phyloP scores from a whole-genome alignment of 176 grass and related monocot species.

The Puccinellia tenuiflora region DNA sequence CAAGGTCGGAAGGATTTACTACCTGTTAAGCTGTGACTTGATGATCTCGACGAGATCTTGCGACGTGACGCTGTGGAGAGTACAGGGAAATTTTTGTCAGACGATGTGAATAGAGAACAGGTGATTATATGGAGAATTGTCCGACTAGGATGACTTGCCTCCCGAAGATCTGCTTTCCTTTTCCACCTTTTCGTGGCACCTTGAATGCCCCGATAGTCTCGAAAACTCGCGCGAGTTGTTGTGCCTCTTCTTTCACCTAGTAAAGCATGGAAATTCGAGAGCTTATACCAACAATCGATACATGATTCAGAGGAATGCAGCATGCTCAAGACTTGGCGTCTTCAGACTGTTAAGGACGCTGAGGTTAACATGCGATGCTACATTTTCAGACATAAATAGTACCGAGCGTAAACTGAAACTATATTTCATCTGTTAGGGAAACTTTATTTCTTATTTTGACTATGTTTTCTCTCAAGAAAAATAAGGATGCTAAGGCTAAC shows the following conservation, averaged over 20 bases:
- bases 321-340: background rate
- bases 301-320: background rate
- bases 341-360: too few species aligned
- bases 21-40: conserved; percentile 84
- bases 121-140: background rate
- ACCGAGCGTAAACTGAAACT: too few species aligned
- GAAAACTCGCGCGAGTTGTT: conserved; percentile 74
- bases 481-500: background rate
- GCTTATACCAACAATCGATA: background rate
- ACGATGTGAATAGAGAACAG: background rate
- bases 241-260: conserved; percentile 88
- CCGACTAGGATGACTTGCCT: conserved; percentile 53
- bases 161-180: conserved; percentile 85
- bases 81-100: background rate
- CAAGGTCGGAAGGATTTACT: background rate
- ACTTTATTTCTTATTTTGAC: too few species aligned
- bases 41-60: conserved; percentile 95
- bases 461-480: background rate
- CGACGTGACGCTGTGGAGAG: conserved; percentile 59
- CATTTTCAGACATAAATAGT: too few species aligned
- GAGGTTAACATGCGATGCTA: too few species aligned
- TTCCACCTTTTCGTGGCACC: conserved; percentile 74
- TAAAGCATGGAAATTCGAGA: conserved; percentile 8
- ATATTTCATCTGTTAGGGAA: too few species aligned
- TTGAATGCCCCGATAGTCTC: conserved; percentile 90